Evolutionary conservation across 2,329 filamentous ascomycete genomes (phyloP).

Genomic region (Aspergillus sergii): DNA sequence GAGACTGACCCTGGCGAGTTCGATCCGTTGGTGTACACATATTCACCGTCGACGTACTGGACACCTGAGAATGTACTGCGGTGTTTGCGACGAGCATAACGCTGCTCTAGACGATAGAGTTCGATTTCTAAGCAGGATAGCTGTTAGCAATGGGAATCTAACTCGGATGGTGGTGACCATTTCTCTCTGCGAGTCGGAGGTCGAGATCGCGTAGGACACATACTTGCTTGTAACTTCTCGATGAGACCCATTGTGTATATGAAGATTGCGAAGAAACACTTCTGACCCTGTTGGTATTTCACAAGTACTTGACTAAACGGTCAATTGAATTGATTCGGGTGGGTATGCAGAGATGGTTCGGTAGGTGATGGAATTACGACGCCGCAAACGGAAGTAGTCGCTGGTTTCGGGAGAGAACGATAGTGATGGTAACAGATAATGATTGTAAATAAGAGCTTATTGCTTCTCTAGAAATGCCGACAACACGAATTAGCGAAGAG

Average conservation of each 20-base stretch:
- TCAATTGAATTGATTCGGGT: background rate
- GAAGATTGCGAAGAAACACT: background rate
- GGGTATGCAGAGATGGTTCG: background rate
- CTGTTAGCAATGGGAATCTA: conserved; percentile 16
- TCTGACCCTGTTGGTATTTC: background rate
- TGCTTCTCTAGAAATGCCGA: background rate
- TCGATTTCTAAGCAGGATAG: conserved; percentile 64
- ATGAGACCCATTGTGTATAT: conserved; percentile 50
- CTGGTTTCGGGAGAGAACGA: too few relatives aligned
- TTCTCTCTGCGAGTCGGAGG: background rate
- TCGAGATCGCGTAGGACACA: conserved; percentile 23
- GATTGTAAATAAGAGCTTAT: background rate
- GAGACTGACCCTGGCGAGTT: conserved; percentile 42
- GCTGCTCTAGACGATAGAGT: conserved; percentile 91
- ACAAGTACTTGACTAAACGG: background rate
- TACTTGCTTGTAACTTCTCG: conserved; percentile 55
- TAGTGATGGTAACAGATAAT: background rate
- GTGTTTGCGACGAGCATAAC: conserved; percentile 88
- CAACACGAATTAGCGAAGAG: background rate
- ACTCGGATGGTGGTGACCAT: background rate
- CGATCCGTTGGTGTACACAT: conserved; percentile 66
- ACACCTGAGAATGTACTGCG: conserved; percentile 88
- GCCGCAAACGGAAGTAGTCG: background rate
- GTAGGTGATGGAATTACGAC: conserved; percentile 1
- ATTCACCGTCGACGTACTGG: conserved; percentile 93